A percentile compares a stretch with the other conserved stretches of the same genome.
Evolutionary conservation across 208 protist species (phyloP).

Genomic region (Tritrichomonas musculus): DNA sequence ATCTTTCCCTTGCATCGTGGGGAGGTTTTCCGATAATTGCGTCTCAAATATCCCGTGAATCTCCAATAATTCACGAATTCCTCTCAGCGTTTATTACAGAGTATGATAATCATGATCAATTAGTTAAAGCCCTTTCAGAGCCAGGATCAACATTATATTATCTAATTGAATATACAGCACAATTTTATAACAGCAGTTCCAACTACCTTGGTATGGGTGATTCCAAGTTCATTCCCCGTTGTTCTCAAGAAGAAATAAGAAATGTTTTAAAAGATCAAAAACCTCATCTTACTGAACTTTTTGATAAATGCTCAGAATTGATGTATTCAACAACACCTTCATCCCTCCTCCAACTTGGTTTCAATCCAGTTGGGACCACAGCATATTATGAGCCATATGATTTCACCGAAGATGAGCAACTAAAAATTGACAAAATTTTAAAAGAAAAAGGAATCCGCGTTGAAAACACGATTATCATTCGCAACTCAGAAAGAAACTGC

Average conservation of each 20-base stretch:
- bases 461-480: background rate
- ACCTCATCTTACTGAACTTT: too few relatives aligned
- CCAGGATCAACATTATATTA: background rate
- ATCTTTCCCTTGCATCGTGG: background rate
- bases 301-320: background rate
- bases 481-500: background rate
- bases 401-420: background rate
- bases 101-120: background rate
- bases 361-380: background rate
- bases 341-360: background rate
- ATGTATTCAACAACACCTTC: background rate
- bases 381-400: background rate
- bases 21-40: background rate
- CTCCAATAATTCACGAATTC: background rate
- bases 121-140: background rate
- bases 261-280: too few relatives aligned
- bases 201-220: background rate
- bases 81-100: background rate
- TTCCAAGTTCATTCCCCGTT: background rate
- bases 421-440: background rate
- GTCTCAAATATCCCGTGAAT: background rate
- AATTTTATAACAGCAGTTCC: background rate
- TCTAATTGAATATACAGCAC: background rate
- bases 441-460: background rate
- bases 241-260: background rate